These are phyloP conservation scores for Melaleuca alternifolia DNA, from an alignment of 345 rosid genomes.

Conservation along the genomic window DNA sequence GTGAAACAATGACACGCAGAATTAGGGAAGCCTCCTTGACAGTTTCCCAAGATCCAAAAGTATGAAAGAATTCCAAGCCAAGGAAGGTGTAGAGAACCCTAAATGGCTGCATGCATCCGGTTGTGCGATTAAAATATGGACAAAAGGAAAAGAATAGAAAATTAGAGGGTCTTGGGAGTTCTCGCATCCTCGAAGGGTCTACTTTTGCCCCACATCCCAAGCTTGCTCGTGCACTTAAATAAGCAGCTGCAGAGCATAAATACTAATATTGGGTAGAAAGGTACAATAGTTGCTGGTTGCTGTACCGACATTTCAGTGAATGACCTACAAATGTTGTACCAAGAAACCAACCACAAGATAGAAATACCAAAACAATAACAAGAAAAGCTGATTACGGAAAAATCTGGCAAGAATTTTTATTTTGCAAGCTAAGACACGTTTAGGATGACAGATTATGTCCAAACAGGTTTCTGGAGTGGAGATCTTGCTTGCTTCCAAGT, in stretches of 20 bases:
- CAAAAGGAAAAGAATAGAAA: not conserved
- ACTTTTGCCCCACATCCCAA: not conserved
- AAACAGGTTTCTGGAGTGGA: not conserved
- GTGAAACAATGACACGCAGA: slow-evolving; percentile 13
- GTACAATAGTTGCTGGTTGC: not conserved
- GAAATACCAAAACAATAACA: not conserved
- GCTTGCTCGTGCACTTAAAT: not conserved
- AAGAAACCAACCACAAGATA: not conserved
- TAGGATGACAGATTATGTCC: not conserved
- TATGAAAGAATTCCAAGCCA: not conserved
- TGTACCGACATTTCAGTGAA: not conserved
- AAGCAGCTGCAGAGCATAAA: not conserved
- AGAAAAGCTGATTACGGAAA: not conserved
- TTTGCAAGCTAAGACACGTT: not conserved
- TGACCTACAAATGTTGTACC: not conserved
- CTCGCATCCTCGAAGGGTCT: not conserved
- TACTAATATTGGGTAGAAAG: not conserved
- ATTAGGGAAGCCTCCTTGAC: not conserved
- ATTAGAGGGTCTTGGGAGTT: not conserved
- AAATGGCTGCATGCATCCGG: not conserved
- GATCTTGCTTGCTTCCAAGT: not conserved
- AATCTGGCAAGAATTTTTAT: not conserved
- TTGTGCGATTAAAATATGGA: not conserved
- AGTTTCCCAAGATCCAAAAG: not conserved
- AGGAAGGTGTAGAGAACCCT: not conserved